A percentile compares a stretch with the other conserved stretches of the same genome.
Conservation (phyloP, 768 basidiomycete species). For the Boletus insuetus region DNA sequence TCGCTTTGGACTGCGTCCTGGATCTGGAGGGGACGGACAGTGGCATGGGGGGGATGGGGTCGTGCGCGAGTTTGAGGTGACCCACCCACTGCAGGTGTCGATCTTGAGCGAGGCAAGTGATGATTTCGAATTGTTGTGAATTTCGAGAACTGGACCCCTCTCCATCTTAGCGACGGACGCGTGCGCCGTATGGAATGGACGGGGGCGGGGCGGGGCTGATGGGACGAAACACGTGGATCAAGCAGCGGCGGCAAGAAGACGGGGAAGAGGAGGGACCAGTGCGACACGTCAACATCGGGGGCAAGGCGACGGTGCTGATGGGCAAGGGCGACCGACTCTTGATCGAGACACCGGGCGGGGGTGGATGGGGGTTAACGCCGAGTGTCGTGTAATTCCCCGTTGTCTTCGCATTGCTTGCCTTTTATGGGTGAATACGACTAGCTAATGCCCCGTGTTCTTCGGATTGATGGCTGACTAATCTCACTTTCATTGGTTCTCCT, state of each 20-base stretch:
- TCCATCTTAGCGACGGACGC: slow-evolving; percentile 63
- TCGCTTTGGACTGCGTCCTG: slow-evolving; percentile 71
- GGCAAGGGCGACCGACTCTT: slow-evolving; percentile 79
- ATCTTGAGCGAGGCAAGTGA: slow-evolving; percentile 76
- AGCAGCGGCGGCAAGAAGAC: too few relatives aligned
- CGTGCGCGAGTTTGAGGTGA: slow-evolving; percentile 77
- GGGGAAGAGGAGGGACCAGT: slow-evolving; percentile 33
- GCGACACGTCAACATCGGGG: slow-evolving; percentile 81
- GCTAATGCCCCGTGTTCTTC: background rate
- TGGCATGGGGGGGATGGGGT: slow-evolving; percentile 85
- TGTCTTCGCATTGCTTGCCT: background rate
- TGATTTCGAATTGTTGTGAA: background rate
- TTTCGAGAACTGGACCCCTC: too few relatives aligned
- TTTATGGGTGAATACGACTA: too few relatives aligned
- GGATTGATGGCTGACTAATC: too few relatives aligned
- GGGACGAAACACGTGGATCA: slow-evolving; percentile 86
- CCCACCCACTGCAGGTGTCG: slow-evolving; percentile 80
- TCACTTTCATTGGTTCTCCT: too few relatives aligned
- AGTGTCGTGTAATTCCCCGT: background rate
- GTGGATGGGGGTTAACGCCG: slow-evolving; percentile 73
- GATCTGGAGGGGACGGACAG: slow-evolving; percentile 67
- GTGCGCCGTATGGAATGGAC: slow-evolving; percentile 83
- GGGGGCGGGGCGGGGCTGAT: slow-evolving; percentile 70
- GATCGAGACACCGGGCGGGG: slow-evolving; percentile 89
- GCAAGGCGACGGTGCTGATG: slow-evolving; percentile 85